phyloP scores from a whole-genome alignment of 2,329 filamentous ascomycete species.

The Fusarium oligoseptatum region DNA sequence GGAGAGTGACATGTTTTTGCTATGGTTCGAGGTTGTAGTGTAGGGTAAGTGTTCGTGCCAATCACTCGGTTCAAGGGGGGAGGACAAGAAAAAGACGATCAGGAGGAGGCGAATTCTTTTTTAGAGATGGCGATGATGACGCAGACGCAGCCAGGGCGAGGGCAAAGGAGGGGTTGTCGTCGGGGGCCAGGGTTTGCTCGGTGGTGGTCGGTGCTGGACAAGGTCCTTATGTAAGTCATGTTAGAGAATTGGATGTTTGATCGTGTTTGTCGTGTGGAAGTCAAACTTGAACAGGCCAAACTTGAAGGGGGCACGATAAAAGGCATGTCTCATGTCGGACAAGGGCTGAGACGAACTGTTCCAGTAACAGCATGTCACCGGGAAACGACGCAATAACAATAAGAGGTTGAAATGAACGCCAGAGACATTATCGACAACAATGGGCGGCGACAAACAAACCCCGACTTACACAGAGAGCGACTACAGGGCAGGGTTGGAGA shows the following conservation, averaged over 20 bases:
- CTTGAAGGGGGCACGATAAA: neutral
- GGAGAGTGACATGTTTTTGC: conserved; percentile 14
- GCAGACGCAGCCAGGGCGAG: neutral
- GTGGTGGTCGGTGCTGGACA: conserved; percentile 16
- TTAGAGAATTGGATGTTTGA: conserved; percentile 27
- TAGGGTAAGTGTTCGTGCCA: conserved; percentile 35
- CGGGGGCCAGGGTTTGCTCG: conserved; percentile 1
- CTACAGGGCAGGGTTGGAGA: conserved; percentile 25
- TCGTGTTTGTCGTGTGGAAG: neutral
- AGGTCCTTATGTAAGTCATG: conserved; percentile 8
- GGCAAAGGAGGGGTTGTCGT: neutral
- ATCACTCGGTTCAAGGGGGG: conserved; percentile 1
- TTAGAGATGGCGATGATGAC: conserved; percentile 24
- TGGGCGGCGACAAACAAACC: neutral
- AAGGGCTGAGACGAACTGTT: neutral
- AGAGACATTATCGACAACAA: neutral
- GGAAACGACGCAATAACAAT: neutral
- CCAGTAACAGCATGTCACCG: neutral
- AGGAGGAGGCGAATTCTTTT: conserved; percentile 12
- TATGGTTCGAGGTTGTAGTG: conserved; percentile 6
- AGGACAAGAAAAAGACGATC: conserved; percentile 16
- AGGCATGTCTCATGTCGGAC: neutral
- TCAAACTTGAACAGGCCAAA: neutral
- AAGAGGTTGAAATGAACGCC: neutral
- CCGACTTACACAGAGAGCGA: conserved; percentile 25